A percentile compares a stretch with the other conserved stretches of the same genome.
Conservation (phyloP, 1,284 basidiomycete genomes). For the Irpex rosettiformis region DNA sequence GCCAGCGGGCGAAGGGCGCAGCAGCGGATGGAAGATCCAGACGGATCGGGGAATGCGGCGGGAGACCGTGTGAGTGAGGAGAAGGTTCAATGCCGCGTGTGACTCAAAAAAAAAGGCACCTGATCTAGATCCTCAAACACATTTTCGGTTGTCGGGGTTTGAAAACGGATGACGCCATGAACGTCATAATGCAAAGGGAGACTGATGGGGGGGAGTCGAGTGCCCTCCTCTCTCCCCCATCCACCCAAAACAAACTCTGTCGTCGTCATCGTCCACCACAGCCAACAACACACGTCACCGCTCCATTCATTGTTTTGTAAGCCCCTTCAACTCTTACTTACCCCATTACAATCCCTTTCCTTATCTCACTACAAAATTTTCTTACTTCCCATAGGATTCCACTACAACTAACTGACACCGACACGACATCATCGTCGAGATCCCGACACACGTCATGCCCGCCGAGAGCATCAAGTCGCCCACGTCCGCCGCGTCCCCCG, state of each 20-base stretch:
- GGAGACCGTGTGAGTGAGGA: background rate
- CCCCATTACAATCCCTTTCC: background rate
- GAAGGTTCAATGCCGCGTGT: background rate
- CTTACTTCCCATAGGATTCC: background rate
- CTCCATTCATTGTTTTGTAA: background rate
- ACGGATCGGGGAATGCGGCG: background rate
- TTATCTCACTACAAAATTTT: background rate
- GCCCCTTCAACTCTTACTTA: background rate
- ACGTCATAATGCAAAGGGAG: slow-evolving; percentile 1
- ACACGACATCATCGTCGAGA: slow-evolving; percentile 1
- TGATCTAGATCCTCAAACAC: background rate
- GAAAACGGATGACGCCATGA: slow-evolving; percentile 1
- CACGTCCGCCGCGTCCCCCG: background rate
- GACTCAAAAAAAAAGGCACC: background rate
- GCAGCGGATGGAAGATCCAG: background rate
- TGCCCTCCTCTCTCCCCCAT: slow-evolving; percentile 2
- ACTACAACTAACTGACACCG: slow-evolving; percentile 1
- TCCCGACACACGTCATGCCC: slow-evolving; percentile 2
- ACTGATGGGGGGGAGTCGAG: background rate
- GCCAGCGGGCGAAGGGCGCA: background rate
- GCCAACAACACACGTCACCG: background rate
- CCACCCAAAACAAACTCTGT: background rate
- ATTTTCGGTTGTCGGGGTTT: background rate
- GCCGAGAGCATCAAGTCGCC: background rate
- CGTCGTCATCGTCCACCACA: slow-evolving; percentile 1